Percentiles rank a stretch among this genome's conserved stretches.
Evolutionary conservation across 257 asterid genomes (phyloP).

Genomic region (Ilex aquifolium): DNA sequence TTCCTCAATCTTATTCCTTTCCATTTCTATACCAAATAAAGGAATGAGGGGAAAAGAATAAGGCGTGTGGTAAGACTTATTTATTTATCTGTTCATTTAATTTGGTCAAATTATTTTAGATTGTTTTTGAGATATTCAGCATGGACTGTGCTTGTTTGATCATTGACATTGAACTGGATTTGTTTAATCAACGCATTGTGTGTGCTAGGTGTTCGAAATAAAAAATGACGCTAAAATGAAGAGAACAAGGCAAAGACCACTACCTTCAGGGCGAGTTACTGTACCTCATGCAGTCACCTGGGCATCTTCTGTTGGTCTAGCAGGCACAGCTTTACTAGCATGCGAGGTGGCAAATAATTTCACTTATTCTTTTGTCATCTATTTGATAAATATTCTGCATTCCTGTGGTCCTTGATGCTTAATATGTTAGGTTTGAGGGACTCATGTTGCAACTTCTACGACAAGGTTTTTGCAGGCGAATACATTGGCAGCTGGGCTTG

Average conservation of each 20-base stretch:
- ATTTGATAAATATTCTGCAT: conserved; percentile 23
- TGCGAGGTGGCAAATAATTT: conserved; percentile 54
- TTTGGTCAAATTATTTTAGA: too few species aligned
- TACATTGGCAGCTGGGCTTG: conserved; percentile 94
- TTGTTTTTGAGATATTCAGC: too few species aligned
- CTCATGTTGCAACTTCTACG: conserved; percentile 51
- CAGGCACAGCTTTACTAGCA: conserved; percentile 83
- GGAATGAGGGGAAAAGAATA: too few species aligned
- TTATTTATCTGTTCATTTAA: too few species aligned
- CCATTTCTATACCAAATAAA: too few species aligned
- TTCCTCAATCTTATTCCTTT: too few species aligned
- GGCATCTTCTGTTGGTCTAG: conserved; percentile 74
- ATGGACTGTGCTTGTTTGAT: too few species aligned
- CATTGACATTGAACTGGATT: too few species aligned
- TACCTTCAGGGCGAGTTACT: conserved; percentile 78
- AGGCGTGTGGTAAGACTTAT: too few species aligned
- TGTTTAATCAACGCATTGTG: background rate
- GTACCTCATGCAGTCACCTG: conserved; percentile 73
- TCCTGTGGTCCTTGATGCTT: conserved; percentile 48
- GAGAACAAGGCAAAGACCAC: conserved; percentile 80
- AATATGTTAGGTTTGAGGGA: conserved; percentile 16
- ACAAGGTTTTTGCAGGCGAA: conserved; percentile 93
- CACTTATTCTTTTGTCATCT: conserved; percentile 19
- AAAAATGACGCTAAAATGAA: conserved; percentile 89
- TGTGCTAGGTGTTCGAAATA: conserved; percentile 71